phyloP scores from a whole-genome alignment of 1,284 basidiomycete genomes.

The Chalciporus sp. region DNA sequence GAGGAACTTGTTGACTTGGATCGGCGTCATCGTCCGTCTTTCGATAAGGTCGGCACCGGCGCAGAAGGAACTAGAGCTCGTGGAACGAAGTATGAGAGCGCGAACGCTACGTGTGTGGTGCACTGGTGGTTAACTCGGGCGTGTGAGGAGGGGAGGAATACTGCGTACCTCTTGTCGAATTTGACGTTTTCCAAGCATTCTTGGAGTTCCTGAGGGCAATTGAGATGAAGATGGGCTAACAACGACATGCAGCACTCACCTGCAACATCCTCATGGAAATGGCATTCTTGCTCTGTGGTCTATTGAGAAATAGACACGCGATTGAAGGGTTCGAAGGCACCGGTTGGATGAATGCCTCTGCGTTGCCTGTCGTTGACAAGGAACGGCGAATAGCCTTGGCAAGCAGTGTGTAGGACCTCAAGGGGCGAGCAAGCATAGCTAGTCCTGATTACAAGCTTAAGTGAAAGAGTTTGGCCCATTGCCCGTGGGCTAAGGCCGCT shows the following conservation, averaged over 20 bases:
- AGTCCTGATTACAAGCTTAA: background rate
- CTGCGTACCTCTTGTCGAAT: slow-evolving; percentile 64
- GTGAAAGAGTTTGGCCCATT: background rate
- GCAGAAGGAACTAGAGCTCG: slow-evolving; percentile 80
- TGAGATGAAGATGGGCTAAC: slow-evolving; percentile 3
- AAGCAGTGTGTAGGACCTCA: slow-evolving; percentile 4
- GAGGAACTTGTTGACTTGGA: slow-evolving; percentile 81
- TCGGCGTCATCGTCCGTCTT: slow-evolving; percentile 76
- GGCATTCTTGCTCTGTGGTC: slow-evolving; percentile 87
- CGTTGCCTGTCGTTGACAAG: slow-evolving; percentile 19
- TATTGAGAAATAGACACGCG: slow-evolving; percentile 72
- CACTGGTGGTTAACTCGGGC: background rate
- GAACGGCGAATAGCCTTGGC: slow-evolving; percentile 13
- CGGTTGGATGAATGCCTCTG: slow-evolving; percentile 63
- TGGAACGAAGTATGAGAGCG: slow-evolving; percentile 79
- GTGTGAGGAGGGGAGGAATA: background rate
- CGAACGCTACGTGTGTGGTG: slow-evolving; percentile 54
- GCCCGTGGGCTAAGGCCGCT: background rate
- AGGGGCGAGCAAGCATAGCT: slow-evolving; percentile 15
- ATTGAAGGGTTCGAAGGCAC: slow-evolving; percentile 52
- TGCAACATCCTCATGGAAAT: slow-evolving; percentile 77
- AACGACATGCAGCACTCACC: slow-evolving; percentile 38
- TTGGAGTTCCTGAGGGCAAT: slow-evolving; percentile 61
- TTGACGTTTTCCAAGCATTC: slow-evolving; percentile 70
- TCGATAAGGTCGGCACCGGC: slow-evolving; percentile 92